A percentile compares a stretch with the other conserved stretches of the same genome.
phyloP scores from a whole-genome alignment of 2,329 filamentous ascomycete genomes.

The Colletotrichum sidae region DNA sequence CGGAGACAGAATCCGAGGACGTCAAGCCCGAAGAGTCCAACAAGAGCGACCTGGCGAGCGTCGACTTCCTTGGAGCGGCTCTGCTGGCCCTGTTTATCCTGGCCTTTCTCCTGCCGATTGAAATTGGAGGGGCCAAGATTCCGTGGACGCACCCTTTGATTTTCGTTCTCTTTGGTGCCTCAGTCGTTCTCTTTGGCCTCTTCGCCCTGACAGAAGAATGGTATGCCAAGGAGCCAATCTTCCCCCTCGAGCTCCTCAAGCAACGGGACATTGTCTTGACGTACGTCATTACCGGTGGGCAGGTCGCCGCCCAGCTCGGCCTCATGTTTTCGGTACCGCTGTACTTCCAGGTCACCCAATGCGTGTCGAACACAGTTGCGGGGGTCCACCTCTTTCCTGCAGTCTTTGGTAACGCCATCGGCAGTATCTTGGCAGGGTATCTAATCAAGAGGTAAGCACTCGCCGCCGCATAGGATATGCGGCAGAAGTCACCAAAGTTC shows the following conservation, averaged over 20 bases:
- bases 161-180: conserved; percentile 50
- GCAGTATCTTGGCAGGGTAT: conserved; percentile 69
- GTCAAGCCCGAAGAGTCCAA: conserved; percentile 5
- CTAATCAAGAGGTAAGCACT: conserved; percentile 60
- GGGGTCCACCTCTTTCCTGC: conserved; percentile 74
- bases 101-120: conserved; percentile 65
- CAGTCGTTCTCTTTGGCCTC: conserved; percentile 23
- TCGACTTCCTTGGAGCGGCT: conserved; percentile 69
- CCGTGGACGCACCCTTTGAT: conserved; percentile 64
- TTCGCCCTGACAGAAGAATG: conserved; percentile 31
- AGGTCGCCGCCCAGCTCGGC: conserved; percentile 64
- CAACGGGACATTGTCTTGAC: conserved; percentile 64
- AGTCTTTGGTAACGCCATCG: conserved; percentile 74
- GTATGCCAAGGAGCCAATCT: conserved; percentile 65
- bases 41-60: conserved; percentile 49
- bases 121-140: conserved; percentile 66
- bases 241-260: conserved; percentile 66
- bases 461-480: too few relatives aligned
- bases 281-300: conserved; percentile 63
- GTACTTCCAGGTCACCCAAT: conserved; percentile 75
- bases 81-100: conserved; percentile 70
- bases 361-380: conserved; percentile 67
- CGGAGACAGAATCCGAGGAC: neutral
- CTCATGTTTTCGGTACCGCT: conserved; percentile 73
- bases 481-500: too few relatives aligned